Evolutionary conservation across 2,329 filamentous ascomycete genomes (phyloP).

Genomic region (Cryphonectria carpinicola): DNA sequence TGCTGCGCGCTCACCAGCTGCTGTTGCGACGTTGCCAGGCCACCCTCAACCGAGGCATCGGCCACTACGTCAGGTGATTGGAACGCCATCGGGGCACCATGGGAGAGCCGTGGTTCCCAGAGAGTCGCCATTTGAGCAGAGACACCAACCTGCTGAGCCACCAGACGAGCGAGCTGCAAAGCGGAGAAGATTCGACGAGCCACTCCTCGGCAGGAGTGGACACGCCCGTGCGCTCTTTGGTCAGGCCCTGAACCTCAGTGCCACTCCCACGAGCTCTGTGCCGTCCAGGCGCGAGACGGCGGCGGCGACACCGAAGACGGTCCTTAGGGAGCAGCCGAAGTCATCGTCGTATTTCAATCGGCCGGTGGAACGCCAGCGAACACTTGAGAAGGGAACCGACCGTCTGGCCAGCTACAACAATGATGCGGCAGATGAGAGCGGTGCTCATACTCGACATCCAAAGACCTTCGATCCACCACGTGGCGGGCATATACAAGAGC

Average conservation of each 20-base stretch:
- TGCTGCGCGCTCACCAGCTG: slow-evolving; percentile 41
- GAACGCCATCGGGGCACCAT: slow-evolving; percentile 65
- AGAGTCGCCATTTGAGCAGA: slow-evolving; percentile 69
- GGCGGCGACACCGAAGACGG: background rate
- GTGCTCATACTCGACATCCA: background rate
- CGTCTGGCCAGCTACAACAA: background rate
- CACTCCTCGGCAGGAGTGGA: slow-evolving; percentile 49
- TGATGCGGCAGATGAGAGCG: background rate
- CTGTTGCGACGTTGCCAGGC: slow-evolving; percentile 32
- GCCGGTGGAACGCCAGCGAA: background rate
- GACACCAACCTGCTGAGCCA: slow-evolving; percentile 39
- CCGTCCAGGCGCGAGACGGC: slow-evolving; percentile 28
- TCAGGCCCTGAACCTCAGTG: slow-evolving; percentile 49
- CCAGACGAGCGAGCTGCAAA: slow-evolving; percentile 43
- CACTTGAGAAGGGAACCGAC: background rate
- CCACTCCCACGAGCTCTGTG: slow-evolving; percentile 40
- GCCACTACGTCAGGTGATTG: slow-evolving; percentile 63
- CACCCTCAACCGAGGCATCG: slow-evolving; percentile 47
- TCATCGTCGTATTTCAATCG: slow-evolving; percentile 1
- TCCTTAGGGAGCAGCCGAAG: background rate
- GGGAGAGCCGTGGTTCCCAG: slow-evolving; percentile 61
- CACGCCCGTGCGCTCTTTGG: slow-evolving; percentile 58
- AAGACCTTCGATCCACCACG: background rate
- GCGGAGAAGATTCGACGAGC: slow-evolving; percentile 43
- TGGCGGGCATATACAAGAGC: background rate